Conservation (phyloP, 805 yeast species). For the Candida berthetii region DNA sequence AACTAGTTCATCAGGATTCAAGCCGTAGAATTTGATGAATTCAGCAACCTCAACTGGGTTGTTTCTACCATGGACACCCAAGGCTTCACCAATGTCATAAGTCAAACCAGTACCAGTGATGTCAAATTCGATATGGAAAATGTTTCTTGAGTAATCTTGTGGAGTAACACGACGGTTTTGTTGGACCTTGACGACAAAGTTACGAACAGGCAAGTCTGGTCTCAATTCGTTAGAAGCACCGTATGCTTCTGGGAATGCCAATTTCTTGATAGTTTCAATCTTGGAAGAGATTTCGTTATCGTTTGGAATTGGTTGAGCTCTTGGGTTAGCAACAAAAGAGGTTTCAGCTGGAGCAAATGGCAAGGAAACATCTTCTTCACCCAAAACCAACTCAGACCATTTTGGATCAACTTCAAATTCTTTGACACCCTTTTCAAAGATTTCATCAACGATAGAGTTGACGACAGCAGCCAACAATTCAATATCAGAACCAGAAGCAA, state of each 20-base stretch:
- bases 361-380: constrained; percentile 31
- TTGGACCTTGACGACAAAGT: constrained; percentile 83
- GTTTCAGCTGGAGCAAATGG: constrained; percentile 57
- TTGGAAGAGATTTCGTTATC: constrained; percentile 34
- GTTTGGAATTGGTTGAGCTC: constrained; percentile 32
- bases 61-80: constrained; percentile 92
- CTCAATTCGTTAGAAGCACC: constrained; percentile 53
- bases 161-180: constrained; percentile 93
- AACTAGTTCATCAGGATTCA: constrained; percentile 62
- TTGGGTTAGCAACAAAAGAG: constrained; percentile 59
- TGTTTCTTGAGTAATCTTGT: constrained; percentile 81
- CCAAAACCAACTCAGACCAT: constrained; percentile 18
- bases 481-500: constrained; percentile 75
- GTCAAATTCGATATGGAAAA: constrained; percentile 95
- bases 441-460: constrained; percentile 57
- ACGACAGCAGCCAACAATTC: constrained; percentile 72
- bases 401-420: constrained; percentile 24
- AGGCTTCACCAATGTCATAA: constrained; percentile 93
- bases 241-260: constrained; percentile 81
- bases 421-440: constrained; percentile 37
- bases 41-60: constrained; percentile 53
- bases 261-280: constrained; percentile 55
- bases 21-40: constrained; percentile 67
- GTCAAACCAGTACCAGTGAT: constrained; percentile 84
- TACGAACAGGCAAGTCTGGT: constrained; percentile 85